Conservation (phyloP, 2,329 filamentous ascomycete genomes). For the Aspergillus novofumigatus region DNA sequence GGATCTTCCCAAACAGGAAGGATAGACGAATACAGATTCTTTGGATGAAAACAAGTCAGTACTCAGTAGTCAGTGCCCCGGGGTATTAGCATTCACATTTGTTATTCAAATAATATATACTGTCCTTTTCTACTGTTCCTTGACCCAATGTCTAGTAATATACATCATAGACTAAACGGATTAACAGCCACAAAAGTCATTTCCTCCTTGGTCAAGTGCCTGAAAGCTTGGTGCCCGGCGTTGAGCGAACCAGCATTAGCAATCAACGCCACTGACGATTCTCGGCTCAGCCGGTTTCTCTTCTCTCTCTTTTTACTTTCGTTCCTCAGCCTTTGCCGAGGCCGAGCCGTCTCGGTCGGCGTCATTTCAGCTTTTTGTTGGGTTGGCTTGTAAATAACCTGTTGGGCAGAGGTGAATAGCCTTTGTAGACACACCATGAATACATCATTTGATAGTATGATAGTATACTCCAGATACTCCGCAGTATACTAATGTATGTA, state of each 20-base stretch:
- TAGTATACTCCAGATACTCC: neutral
- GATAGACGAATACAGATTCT: neutral
- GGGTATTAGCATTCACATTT: no score
- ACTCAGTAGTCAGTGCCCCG: no score
- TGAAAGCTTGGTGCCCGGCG: neutral
- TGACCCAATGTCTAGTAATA: no score
- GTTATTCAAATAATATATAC: no score
- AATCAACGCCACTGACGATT: neutral
- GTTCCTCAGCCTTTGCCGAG: neutral
- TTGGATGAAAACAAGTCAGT: no score
- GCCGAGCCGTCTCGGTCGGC: neutral
- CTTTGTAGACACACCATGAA: no score
- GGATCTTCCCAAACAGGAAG: neutral
- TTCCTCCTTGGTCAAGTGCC: no score
- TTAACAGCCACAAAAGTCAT: neutral
- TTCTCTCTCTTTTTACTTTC: no score
- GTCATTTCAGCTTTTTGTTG: neutral
- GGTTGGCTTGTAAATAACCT: no score
- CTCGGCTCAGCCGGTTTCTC: neutral
- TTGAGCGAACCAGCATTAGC: neutral
- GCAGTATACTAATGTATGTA: neutral
- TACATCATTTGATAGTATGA: no score
- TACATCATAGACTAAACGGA: neutral
- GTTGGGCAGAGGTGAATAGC: no score
- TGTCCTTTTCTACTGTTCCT: no score